These are phyloP conservation scores for Cephalotrichum gorgonifer DNA, from an alignment of 2,329 filamentous ascomycete genomes.

Conservation along the genomic window DNA sequence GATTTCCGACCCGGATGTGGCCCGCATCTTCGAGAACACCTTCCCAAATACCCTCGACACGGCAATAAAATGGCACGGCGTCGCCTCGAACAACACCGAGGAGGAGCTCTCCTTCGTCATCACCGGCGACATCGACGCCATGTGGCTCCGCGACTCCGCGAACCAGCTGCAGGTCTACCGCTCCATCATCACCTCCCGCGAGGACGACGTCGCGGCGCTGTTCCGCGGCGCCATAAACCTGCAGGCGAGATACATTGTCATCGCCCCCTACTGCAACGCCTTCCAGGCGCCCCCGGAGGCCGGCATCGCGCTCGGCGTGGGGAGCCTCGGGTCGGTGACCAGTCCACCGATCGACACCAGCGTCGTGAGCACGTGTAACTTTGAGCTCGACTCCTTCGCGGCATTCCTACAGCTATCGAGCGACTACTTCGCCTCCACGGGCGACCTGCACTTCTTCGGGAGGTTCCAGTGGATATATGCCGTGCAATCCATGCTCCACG, in stretches of 20 bases:
- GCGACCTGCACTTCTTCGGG: constrained; percentile 59
- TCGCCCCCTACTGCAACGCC: constrained; percentile 75
- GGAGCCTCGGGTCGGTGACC: constrained; percentile 8
- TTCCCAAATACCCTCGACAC: constrained; percentile 78
- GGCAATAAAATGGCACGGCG: constrained; percentile 65
- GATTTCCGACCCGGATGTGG: constrained; percentile 51
- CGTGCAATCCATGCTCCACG: constrained; percentile 56
- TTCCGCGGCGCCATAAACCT: constrained; percentile 64
- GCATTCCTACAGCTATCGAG: constrained; percentile 74
- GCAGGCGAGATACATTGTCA: constrained; percentile 57
- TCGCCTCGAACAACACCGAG: constrained; percentile 39
- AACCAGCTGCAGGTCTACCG: constrained; percentile 63
- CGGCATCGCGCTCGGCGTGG: constrained; percentile 38
- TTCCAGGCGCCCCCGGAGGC: constrained; percentile 80
- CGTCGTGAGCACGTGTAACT: constrained; percentile 76
- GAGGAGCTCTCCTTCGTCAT: constrained; percentile 68
- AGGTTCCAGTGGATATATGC: constrained; percentile 63
- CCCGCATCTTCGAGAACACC: constrained; percentile 72
- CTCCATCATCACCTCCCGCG: constrained; percentile 43
- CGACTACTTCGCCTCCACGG: constrained; percentile 63
- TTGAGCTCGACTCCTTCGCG: constrained; percentile 80
- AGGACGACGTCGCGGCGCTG: constrained; percentile 49
- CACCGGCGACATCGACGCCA: constrained; percentile 75
- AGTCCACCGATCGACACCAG: constrained; percentile 12
- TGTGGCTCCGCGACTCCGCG: constrained; percentile 79